Evolutionary conservation across 2,329 filamentous ascomycete species (phyloP), one percentile per base, ranked within the genome.

Genomic region (Apiospora marii): DNA sequence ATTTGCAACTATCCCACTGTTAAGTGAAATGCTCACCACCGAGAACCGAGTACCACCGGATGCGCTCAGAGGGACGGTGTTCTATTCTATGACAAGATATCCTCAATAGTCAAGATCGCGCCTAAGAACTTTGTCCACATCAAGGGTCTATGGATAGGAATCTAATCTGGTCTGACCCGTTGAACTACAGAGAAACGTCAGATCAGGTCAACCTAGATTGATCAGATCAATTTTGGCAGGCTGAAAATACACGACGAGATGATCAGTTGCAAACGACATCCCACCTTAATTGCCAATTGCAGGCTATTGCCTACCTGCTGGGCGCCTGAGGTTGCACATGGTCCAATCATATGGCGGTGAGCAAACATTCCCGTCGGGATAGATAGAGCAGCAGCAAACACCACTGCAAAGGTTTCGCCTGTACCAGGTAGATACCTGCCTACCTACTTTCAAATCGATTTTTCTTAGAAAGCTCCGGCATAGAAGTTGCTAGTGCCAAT

Each of bases 261-360:
- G 10, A 10, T 41, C 37, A 41, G 37, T 8, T 41, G 37, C 37
- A 41, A 41, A 41, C 37, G 10, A 41, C 37, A 10, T 41, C 37
- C 8, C 10, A 10, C 37, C 37, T 41, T 7, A 10, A 10, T 41
- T 41, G 37, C 37, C 37, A 41, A 10, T 41, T 41, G 37, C 37
- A 41, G 37, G 37, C 37, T 7, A 41, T 41, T 41, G 37, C 37
- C 37, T 41, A 41, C 37, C 37, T 41, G 37, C 6, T 41, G 37
- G 37, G 37, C 10, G 37, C 37, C 37, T 41, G 37, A 41, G 37
- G 4, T 22, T 37, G 22, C 8, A 22, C 34, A 30, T 53, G 24
- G 51, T 41, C 37, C 34, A 41, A 41, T 41, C 10, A 41, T 64
- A 64, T 64, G 19, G 58, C 34, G 58, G 58, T 64, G 58, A 64